Evolutionary conservation across 805 yeast species (phyloP).

Genomic region (Cyberlindnera bimundalis): DNA sequence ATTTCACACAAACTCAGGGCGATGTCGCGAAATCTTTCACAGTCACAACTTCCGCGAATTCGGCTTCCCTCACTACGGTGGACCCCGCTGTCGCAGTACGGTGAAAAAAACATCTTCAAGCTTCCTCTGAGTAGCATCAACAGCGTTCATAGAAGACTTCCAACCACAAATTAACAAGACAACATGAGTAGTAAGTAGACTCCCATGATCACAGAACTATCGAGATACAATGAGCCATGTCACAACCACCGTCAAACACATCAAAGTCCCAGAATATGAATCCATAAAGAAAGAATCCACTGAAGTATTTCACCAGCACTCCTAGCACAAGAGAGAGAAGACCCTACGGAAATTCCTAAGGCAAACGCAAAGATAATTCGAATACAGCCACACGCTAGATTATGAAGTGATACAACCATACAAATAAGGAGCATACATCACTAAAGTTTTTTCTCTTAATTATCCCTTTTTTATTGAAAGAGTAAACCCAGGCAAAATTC

Average conservation of each 20-base stretch:
- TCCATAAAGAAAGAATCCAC: not conserved
- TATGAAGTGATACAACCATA: too few species aligned
- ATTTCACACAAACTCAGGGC: not conserved
- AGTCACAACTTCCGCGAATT: slow-evolving; percentile 8
- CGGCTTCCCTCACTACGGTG: not conserved
- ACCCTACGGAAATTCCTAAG: too few species aligned
- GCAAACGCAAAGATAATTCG: too few species aligned
- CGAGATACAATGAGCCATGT: slow-evolving; percentile 1
- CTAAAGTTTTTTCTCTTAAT: too few species aligned
- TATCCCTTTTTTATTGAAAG: too few species aligned
- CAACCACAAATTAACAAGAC: slow-evolving; percentile 19
- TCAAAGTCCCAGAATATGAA: not conserved
- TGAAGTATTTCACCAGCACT: too few species aligned
- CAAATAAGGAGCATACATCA: too few species aligned
- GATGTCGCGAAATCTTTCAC: slow-evolving; percentile 10
- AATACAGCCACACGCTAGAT: too few species aligned
- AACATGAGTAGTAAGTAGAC: slow-evolving; percentile 73
- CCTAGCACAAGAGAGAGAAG: too few species aligned
- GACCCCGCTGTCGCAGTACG: slow-evolving; percentile 4
- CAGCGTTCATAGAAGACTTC: not conserved
- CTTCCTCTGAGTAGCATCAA: slow-evolving; percentile 7
- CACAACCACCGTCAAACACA: not conserved
- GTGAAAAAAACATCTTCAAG: slow-evolving; percentile 18
- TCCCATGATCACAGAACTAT: slow-evolving; percentile 5
- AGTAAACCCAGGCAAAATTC: too few species aligned